phyloP scores from a whole-genome alignment of 805 yeast species.

The Barnettozyma wickerhamii region DNA sequence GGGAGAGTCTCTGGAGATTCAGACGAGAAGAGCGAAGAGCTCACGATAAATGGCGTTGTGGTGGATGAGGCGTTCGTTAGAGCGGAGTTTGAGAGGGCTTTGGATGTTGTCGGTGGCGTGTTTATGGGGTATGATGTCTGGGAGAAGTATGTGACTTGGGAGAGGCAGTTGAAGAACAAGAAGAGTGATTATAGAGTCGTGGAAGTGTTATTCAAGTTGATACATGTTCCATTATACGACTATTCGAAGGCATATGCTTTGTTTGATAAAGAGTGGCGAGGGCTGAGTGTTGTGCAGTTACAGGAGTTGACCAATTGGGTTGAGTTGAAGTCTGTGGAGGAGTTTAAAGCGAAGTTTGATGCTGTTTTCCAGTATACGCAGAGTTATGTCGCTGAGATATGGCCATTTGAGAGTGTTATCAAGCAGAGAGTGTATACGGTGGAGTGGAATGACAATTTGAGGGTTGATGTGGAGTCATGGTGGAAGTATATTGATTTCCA shows the following conservation, averaged over 20 bases:
- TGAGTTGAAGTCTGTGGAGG: slow-evolving; percentile 20
- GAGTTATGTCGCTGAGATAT: slow-evolving; percentile 33
- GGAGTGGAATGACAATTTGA: slow-evolving; percentile 18
- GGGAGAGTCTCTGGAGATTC: slow-evolving; percentile 35
- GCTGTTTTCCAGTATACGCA: slow-evolving; percentile 17
- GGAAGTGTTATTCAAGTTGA: slow-evolving; percentile 39
- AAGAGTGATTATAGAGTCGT: slow-evolving; percentile 34
- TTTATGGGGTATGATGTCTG: slow-evolving; percentile 78
- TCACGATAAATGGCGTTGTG: neutral
- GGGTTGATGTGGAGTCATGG: slow-evolving; percentile 50
- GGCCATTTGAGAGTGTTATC: slow-evolving; percentile 70
- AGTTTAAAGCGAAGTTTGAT: slow-evolving; percentile 13
- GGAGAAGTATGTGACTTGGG: slow-evolving; percentile 73
- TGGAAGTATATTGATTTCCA: slow-evolving; percentile 54
- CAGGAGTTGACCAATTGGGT: neutral
- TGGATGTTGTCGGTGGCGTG: slow-evolving; percentile 55
- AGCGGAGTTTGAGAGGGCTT: slow-evolving; percentile 44
- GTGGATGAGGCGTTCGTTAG: slow-evolving; percentile 31
- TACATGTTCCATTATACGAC: slow-evolving; percentile 74
- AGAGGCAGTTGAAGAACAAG: slow-evolving; percentile 18
- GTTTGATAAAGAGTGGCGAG: slow-evolving; percentile 15
- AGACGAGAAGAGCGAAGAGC: neutral
- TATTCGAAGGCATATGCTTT: slow-evolving; percentile 48
- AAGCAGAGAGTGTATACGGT: slow-evolving; percentile 52
- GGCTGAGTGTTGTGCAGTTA: neutral